phyloP scores from a whole-genome alignment of 768 basidiomycete species.

The Hericium alpestre region DNA sequence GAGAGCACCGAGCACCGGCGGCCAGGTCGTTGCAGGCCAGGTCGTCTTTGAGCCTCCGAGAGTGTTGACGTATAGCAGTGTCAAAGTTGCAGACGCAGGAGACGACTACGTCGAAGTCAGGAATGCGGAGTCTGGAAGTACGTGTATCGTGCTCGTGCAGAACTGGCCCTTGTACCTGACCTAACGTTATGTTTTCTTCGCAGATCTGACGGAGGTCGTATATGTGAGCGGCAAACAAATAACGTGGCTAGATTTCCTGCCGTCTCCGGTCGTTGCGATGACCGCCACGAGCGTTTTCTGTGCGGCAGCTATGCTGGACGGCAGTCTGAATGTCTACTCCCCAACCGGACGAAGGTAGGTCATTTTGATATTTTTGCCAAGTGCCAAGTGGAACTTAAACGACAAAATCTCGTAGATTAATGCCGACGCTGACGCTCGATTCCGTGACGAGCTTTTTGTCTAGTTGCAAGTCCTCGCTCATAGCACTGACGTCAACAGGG shows the following conservation, averaged over 20 bases:
- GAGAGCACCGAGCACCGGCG: neutral
- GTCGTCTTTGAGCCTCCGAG: slow-evolving; percentile 14
- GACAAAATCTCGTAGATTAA: slow-evolving; percentile 36
- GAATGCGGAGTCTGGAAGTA: slow-evolving; percentile 63
- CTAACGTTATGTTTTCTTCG: neutral
- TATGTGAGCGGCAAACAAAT: slow-evolving; percentile 56
- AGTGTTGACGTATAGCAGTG: slow-evolving; percentile 47
- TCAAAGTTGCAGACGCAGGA: slow-evolving; percentile 49
- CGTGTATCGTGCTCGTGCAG: slow-evolving; percentile 13
- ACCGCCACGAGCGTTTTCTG: slow-evolving; percentile 58
- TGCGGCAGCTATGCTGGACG: slow-evolving; percentile 73
- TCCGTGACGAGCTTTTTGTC: slow-evolving; percentile 61
- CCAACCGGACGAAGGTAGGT: slow-evolving; percentile 71
- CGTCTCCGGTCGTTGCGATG: slow-evolving; percentile 56
- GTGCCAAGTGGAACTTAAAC: neutral
- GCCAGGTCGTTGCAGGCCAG: neutral
- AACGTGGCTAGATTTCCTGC: slow-evolving; percentile 85
- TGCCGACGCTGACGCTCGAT: slow-evolving; percentile 68
- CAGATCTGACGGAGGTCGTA: slow-evolving; percentile 60
- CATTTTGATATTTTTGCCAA: neutral
- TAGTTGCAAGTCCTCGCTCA: slow-evolving; percentile 49
- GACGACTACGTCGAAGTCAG: slow-evolving; percentile 65
- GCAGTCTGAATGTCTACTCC: slow-evolving; percentile 75
- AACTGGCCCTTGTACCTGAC: neutral
- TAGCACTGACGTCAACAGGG: slow-evolving; percentile 66